Conservation (phyloP, 257 asterid species). For the Plantago elongata region DNA sequence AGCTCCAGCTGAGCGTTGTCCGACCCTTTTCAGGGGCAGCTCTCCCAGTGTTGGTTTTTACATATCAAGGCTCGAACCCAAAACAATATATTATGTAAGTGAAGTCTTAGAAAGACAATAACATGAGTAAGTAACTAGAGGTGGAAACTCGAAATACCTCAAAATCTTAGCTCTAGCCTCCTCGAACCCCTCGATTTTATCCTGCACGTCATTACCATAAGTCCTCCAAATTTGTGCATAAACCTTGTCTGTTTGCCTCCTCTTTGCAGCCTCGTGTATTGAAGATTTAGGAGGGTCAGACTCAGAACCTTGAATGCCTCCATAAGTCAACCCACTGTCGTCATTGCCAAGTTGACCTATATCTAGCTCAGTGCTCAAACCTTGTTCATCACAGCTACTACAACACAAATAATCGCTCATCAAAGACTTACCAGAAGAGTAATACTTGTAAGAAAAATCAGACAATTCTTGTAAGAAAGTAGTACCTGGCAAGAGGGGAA, state of each 20-base stretch:
- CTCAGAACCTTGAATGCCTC: no score
- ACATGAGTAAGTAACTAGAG: no score
- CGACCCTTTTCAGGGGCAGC: no score
- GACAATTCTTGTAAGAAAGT: not conserved
- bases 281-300: constrained; percentile 13
- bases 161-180: constrained; percentile 44
- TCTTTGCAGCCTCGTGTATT: constrained; percentile 30
- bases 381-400: constrained; percentile 29
- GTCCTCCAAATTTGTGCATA: constrained; percentile 40
- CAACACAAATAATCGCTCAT: not conserved
- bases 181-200: constrained; percentile 31
- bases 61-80: no score
- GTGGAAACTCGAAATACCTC: constrained; percentile 36
- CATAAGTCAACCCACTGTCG: constrained; percentile 15
- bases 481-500: constrained; percentile 33
- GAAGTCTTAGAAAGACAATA: no score
- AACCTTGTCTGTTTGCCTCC: constrained; percentile 39
- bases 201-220: constrained; percentile 36
- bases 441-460: not conserved
- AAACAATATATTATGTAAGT: no score
- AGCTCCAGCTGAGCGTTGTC: no score
- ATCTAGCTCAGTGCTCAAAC: constrained; percentile 23
- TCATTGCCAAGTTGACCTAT: constrained; percentile 21
- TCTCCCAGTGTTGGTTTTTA: no score
- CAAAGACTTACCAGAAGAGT: not conserved